Evolutionary conservation across 2,329 filamentous ascomycete species (phyloP).

Genomic region (Pseudocercospora ulei): DNA sequence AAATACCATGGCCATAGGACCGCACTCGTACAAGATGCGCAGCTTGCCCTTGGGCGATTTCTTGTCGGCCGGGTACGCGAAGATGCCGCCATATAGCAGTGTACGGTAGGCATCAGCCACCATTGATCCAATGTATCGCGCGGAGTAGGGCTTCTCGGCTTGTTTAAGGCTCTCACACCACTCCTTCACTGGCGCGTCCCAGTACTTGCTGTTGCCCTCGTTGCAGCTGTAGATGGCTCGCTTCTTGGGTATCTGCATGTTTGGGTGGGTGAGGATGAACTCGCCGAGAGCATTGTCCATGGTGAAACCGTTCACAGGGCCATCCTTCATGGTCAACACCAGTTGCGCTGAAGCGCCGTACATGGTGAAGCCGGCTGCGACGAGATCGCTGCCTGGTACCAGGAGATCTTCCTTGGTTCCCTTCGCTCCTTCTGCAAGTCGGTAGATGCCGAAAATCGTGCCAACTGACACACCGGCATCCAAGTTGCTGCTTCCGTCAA

Average conservation of each 20-base stretch:
- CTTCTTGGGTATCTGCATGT: slow-evolving; percentile 76
- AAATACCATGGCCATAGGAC: slow-evolving; percentile 97
- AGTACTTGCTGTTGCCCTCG: slow-evolving; percentile 96
- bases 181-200: slow-evolving; percentile 74
- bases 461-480: slow-evolving; percentile 96
- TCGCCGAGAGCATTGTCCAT: slow-evolving; percentile 93
- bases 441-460: slow-evolving; percentile 93
- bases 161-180: slow-evolving; percentile 88
- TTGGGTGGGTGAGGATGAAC: slow-evolving; percentile 94
- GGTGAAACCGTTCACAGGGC: slow-evolving; percentile 92
- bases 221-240: slow-evolving; percentile 94
- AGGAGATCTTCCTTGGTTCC: slow-evolving; percentile 79
- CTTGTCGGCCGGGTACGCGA: slow-evolving; percentile 94
- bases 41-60: slow-evolving; percentile 98
- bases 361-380: slow-evolving; percentile 98
- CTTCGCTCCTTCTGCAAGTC: slow-evolving; percentile 64
- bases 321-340: slow-evolving; percentile 91
- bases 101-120: slow-evolving; percentile 97
- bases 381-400: slow-evolving; percentile 77
- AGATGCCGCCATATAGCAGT: slow-evolving; percentile 87
- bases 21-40: slow-evolving; percentile 94
- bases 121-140: slow-evolving; percentile 95
- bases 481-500: slow-evolving; percentile 94
- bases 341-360: slow-evolving; percentile 95
- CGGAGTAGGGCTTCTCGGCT: slow-evolving; percentile 71